phyloP scores from a whole-genome alignment of 768 basidiomycete species.

The Suillus subalutaceus region DNA sequence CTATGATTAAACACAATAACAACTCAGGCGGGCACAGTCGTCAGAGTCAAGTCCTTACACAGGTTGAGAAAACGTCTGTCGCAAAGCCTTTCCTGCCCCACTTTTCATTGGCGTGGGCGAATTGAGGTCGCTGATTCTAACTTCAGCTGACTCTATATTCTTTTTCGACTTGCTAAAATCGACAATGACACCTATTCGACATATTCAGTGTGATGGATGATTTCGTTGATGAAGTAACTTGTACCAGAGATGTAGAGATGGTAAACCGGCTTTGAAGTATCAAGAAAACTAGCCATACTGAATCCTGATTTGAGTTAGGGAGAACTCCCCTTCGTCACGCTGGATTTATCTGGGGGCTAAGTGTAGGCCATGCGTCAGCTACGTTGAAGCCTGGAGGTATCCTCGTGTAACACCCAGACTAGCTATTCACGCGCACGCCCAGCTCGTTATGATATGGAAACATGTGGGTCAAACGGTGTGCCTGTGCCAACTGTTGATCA shows the following conservation, averaged over 20 bases:
- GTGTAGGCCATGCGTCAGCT: no score
- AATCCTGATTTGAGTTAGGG: not conserved
- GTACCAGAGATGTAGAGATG: not conserved
- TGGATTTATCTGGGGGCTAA: not conserved
- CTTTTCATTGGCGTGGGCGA: not conserved
- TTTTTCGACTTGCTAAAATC: not conserved
- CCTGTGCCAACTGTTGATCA: no score
- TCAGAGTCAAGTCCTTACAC: not conserved
- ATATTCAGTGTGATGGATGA: not conserved
- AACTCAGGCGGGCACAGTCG: not conserved
- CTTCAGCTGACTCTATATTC: not conserved
- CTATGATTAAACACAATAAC: not conserved
- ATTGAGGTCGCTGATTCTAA: no score
- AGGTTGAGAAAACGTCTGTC: not conserved
- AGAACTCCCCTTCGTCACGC: not conserved
- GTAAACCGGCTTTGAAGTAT: not conserved
- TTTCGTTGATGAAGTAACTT: not conserved
- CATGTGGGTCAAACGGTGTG: no score
- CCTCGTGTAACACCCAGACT: no score
- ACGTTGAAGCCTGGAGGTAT: no score
- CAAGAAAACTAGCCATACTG: not conserved
- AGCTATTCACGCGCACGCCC: no score
- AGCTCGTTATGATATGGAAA: no score
- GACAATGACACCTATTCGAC: not conserved
- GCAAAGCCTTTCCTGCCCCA: not conserved